Conservation (phyloP, 768 basidiomycete species). For the Tulasnella sp. region DNA sequence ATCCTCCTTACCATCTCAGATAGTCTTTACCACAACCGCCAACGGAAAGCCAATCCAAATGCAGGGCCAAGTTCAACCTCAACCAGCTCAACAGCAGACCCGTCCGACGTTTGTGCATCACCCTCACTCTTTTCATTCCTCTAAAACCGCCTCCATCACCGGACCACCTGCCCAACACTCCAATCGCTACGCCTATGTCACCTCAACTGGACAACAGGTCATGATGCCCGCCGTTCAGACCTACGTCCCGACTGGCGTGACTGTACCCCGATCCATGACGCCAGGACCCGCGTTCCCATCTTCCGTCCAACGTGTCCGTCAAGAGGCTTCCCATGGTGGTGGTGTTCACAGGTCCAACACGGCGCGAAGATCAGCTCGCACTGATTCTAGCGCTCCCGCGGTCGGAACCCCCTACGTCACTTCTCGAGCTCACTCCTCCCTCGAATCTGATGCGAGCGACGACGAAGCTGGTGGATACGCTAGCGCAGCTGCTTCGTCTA, state of each 20-base stretch:
- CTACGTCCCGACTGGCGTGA: too few species aligned
- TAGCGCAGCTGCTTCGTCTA: not conserved
- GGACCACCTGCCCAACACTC: conserved; percentile 3
- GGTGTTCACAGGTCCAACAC: not conserved
- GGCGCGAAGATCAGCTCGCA: not conserved
- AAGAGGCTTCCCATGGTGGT: conserved; percentile 6
- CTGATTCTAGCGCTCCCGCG: not conserved
- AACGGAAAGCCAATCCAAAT: not conserved
- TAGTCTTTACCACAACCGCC: too few species aligned
- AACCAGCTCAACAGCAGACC: conserved; percentile 5
- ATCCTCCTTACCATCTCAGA: too few species aligned
- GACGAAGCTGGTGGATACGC: conserved; percentile 1
- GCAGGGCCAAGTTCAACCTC: conserved; percentile 1
- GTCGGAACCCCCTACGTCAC: conserved; percentile 3
- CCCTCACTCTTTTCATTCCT: conserved; percentile 6
- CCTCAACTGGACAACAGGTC: not conserved
- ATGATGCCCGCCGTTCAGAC: too few species aligned
- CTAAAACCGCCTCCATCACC: not conserved
- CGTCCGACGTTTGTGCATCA: conserved; percentile 6
- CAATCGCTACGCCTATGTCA: conserved; percentile 8
- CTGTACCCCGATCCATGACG: too few species aligned
- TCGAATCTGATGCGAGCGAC: conserved; percentile 8
- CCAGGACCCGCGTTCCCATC: too few species aligned
- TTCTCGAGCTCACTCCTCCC: not conserved
- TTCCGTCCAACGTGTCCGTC: not conserved